phyloP scores from a whole-genome alignment of 192 early-diverging fungal genomes.

The Chytriomyces confervae region DNA sequence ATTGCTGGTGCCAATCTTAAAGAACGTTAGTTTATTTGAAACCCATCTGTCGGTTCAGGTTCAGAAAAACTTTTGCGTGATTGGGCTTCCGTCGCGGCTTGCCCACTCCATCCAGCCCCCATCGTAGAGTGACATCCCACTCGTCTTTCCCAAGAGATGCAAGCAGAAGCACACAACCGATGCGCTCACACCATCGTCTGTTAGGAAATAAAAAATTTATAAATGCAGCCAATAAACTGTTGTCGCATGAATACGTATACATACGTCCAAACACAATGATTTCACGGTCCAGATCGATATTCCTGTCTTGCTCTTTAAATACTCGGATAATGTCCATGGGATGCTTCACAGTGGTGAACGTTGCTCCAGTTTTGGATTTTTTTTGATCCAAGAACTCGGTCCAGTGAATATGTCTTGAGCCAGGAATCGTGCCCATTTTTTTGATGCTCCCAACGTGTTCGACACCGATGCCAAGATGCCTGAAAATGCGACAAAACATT shows the following conservation, averaged over 20 bases:
- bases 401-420: slow-evolving; percentile 29
- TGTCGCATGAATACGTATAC: neutral
- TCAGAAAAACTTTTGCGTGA: slow-evolving; percentile 8
- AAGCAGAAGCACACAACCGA: slow-evolving; percentile 19
- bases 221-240: neutral
- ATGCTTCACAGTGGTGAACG: neutral
- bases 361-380: neutral
- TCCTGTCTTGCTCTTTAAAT: slow-evolving; percentile 16
- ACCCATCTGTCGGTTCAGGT: neutral
- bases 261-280: slow-evolving; percentile 27
- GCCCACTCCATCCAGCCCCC: slow-evolving; percentile 36
- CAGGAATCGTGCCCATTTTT: slow-evolving; percentile 33
- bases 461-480: slow-evolving; percentile 15
- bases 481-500: neutral
- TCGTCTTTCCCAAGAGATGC: slow-evolving; percentile 29
- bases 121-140: slow-evolving; percentile 30
- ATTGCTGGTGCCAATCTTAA: too few species aligned
- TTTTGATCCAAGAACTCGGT: slow-evolving; percentile 6
- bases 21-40: too few species aligned
- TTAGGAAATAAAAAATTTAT: neutral
- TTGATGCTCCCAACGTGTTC: slow-evolving; percentile 1
- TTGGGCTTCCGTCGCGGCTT: neutral
- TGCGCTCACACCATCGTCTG: slow-evolving; percentile 34
- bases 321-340: slow-evolving; percentile 33
- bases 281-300: slow-evolving; percentile 28